Conservation (phyloP, 2,329 filamentous ascomycete genomes). For the Lojkania enalia region DNA sequence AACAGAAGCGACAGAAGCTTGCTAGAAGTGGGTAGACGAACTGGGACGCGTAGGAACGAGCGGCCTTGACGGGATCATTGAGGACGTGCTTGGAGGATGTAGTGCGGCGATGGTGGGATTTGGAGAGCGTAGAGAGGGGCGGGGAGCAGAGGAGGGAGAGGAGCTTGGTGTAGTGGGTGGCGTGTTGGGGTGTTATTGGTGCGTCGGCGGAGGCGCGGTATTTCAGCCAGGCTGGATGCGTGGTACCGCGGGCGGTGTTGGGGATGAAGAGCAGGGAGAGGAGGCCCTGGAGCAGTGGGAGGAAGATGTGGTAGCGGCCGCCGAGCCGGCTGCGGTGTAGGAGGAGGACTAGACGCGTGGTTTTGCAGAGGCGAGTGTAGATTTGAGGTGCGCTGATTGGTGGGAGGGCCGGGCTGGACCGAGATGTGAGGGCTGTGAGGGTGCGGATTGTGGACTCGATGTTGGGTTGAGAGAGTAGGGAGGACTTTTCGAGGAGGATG, state of each 20-base stretch:
- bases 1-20: slow-evolving; percentile 58
- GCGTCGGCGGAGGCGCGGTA: slow-evolving; percentile 12
- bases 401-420: slow-evolving; percentile 33
- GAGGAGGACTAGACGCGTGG: slow-evolving; percentile 57
- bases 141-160: slow-evolving; percentile 65
- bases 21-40: slow-evolving; percentile 62
- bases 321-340: slow-evolving; percentile 62
- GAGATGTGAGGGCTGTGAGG: slow-evolving; percentile 41
- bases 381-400: slow-evolving; percentile 44
- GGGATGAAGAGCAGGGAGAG: slow-evolving; percentile 60
- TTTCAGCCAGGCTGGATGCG: slow-evolving; percentile 40
- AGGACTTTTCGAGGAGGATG: slow-evolving; percentile 36
- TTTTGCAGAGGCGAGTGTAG: slow-evolving; percentile 58
- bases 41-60: slow-evolving; percentile 60
- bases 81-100: slow-evolving; percentile 37
- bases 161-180: slow-evolving; percentile 56
- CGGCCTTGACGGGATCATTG: slow-evolving; percentile 62
- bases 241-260: slow-evolving; percentile 33
- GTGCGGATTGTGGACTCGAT: slow-evolving; percentile 47
- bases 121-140: slow-evolving; percentile 59
- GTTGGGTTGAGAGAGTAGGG: slow-evolving; percentile 48
- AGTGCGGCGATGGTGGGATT: slow-evolving; percentile 40
- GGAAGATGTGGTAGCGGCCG: slow-evolving; percentile 63
- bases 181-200: slow-evolving; percentile 48
- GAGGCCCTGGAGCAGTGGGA: slow-evolving; percentile 59